Conservation (phyloP, 805 yeast species). For the Metschnikowia bowlesiae region DNA sequence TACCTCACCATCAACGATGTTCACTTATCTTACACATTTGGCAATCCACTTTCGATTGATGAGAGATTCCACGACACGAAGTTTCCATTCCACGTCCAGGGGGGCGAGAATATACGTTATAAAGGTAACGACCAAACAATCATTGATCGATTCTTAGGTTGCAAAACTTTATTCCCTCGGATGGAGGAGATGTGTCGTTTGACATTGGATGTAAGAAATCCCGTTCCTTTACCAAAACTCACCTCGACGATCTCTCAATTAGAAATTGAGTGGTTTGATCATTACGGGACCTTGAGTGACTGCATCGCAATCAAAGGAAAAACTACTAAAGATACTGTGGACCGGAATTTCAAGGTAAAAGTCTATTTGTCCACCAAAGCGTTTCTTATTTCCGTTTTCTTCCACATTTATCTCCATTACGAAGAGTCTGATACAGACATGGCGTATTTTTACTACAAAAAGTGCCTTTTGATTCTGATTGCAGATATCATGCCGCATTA, state of each 20-base stretch:
- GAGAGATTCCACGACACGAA: slow-evolving; percentile 12
- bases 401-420: slow-evolving; percentile 18
- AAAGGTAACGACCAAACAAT: slow-evolving; percentile 9
- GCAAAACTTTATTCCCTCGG: slow-evolving; percentile 4
- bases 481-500: slow-evolving; percentile 21
- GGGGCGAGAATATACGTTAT: slow-evolving; percentile 15
- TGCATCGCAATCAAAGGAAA: slow-evolving; percentile 3
- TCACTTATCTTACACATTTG: slow-evolving; percentile 11
- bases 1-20: slow-evolving; percentile 14
- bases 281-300: slow-evolving; percentile 10
- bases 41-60: slow-evolving; percentile 12
- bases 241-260: slow-evolving; percentile 4
- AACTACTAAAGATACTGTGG: slow-evolving; percentile 2
- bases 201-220: slow-evolving; percentile 7
- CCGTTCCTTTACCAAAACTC: slow-evolving; percentile 10
- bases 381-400: slow-evolving; percentile 16
- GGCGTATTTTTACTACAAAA: slow-evolving; percentile 15
- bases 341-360: slow-evolving; percentile 16
- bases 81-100: slow-evolving; percentile 12
- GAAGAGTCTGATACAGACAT: slow-evolving; percentile 9
- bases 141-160: slow-evolving; percentile 8
- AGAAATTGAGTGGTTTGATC: slow-evolving; percentile 12
- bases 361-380: slow-evolving; percentile 13
- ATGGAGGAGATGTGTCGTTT: slow-evolving; percentile 7
- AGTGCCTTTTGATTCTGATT: slow-evolving; percentile 12